Evolutionary conservation across 768 basidiomycete species (phyloP).

Genomic region (Termitomyces sp.): DNA sequence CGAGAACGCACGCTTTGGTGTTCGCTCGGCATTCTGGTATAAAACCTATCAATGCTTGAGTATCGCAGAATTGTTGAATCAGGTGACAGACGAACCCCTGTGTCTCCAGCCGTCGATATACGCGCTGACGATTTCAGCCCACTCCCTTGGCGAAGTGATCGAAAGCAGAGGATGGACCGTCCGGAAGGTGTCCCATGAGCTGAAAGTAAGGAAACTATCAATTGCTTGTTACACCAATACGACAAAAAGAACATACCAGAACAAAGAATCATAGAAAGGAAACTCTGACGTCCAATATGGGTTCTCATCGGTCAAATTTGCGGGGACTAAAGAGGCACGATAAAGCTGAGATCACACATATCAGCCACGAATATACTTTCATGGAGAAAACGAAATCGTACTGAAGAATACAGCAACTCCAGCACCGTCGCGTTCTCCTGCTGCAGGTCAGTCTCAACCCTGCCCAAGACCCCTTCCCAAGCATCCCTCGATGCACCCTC

Average conservation of each 20-base stretch:
- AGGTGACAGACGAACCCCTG: slow-evolving; percentile 25
- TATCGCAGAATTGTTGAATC: background rate
- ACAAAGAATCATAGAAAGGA: slow-evolving; percentile 47
- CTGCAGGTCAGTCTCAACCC: slow-evolving; percentile 27
- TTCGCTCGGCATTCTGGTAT: slow-evolving; percentile 48
- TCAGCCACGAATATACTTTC: background rate
- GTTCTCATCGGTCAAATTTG: slow-evolving; percentile 45
- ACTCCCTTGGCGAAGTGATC: slow-evolving; percentile 36
- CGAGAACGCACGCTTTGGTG: slow-evolving; percentile 35
- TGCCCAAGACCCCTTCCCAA: slow-evolving; percentile 40
- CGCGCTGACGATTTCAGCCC: slow-evolving; percentile 41
- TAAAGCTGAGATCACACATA: slow-evolving; percentile 30
- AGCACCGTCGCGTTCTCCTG: slow-evolving; percentile 37
- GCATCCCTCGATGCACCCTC: slow-evolving; percentile 28
- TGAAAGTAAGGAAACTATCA: slow-evolving; percentile 12
- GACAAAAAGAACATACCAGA: slow-evolving; percentile 38
- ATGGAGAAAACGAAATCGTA: slow-evolving; percentile 13
- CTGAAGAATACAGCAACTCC: slow-evolving; percentile 43
- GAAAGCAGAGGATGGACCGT: slow-evolving; percentile 48
- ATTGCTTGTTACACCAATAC: background rate
- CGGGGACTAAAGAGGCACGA: slow-evolving; percentile 43
- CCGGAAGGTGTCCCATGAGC: slow-evolving; percentile 52
- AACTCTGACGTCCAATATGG: slow-evolving; percentile 42
- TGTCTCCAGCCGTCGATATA: slow-evolving; percentile 48
- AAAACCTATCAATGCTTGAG: slow-evolving; percentile 24